Evolutionary conservation across 2,329 filamentous ascomycete genomes (phyloP).

Genomic region (Graphium sp.): DNA sequence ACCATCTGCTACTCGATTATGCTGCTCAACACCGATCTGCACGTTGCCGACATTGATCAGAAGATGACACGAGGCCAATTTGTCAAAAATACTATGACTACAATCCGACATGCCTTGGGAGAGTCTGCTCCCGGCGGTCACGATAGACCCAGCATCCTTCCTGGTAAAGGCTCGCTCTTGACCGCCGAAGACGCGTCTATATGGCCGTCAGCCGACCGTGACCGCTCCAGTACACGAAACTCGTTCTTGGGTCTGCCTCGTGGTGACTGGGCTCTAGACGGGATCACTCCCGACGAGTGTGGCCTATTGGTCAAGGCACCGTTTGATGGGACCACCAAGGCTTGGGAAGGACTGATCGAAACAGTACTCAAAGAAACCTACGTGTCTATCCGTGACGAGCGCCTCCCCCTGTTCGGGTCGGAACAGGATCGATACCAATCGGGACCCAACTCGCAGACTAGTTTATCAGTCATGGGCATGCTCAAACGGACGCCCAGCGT

Average conservation of each 20-base stretch:
- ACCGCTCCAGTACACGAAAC: constrained; percentile 21
- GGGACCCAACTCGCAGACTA: constrained; percentile 31
- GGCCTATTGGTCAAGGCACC: constrained; percentile 64
- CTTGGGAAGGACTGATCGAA: constrained; percentile 83
- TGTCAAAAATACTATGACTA: constrained; percentile 89
- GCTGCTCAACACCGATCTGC: constrained; percentile 87
- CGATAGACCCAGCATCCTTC: constrained; percentile 38
- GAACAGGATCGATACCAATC: constrained; percentile 24
- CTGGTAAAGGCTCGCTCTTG: constrained; percentile 18
- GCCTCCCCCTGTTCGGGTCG: constrained; percentile 71
- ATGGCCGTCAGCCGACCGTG: constrained; percentile 17
- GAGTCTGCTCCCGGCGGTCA: constrained; percentile 57
- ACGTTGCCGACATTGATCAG: constrained; percentile 84
- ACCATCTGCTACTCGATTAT: constrained; percentile 95
- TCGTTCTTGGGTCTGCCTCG: constrained; percentile 34
- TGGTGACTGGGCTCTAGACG: constrained; percentile 19
- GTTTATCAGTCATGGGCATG: constrained; percentile 58
- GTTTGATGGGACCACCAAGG: constrained; percentile 57
- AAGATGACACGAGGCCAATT: constrained; percentile 96
- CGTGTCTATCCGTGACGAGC: constrained; percentile 69
- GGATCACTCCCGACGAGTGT: constrained; percentile 27
- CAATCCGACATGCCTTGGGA: constrained; percentile 58
- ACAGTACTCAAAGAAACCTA: constrained; percentile 86
- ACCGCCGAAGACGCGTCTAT: constrained; percentile 16
- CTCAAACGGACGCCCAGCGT: constrained; percentile 80